These are phyloP conservation scores for Euphorbia celastroides DNA, from an alignment of 441 rosid species.

Conservation along the genomic window DNA sequence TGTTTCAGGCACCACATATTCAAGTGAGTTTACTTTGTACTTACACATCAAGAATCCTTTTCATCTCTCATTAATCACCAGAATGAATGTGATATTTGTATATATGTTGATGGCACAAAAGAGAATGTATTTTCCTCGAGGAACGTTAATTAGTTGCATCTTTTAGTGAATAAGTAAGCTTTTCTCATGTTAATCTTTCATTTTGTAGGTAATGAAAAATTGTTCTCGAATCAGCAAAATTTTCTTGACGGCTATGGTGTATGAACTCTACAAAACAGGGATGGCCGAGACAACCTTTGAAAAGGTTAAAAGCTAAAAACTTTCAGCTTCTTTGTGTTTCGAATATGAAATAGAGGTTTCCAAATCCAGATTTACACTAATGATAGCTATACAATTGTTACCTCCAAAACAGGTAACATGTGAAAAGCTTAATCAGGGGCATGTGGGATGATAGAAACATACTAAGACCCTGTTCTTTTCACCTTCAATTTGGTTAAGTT, in stretches of 20 bases:
- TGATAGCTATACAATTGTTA: background rate
- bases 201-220: conserved; percentile 67
- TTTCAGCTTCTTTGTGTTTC: conserved; percentile 1
- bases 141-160: background rate
- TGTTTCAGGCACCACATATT: conserved; percentile 98
- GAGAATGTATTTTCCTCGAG: background rate
- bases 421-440: background rate
- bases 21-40: conserved; percentile 63
- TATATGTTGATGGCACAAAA: background rate
- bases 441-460: background rate
- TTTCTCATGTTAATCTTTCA: background rate
- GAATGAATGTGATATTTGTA: background rate
- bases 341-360: background rate
- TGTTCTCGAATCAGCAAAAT: conserved; percentile 69
- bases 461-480: background rate
- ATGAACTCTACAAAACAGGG: conserved; percentile 92
- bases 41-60: no score
- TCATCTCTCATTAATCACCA: background rate
- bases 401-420: no score
- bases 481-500: no score
- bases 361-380: no score
- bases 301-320: conserved; percentile 40
- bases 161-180: conserved; percentile 5
- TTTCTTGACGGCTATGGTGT: conserved; percentile 88
- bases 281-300: conserved; percentile 87